These are phyloP conservation scores for Neonectria punicea DNA, from an alignment of 2,329 filamentous ascomycete genomes.

Conservation along the genomic window DNA sequence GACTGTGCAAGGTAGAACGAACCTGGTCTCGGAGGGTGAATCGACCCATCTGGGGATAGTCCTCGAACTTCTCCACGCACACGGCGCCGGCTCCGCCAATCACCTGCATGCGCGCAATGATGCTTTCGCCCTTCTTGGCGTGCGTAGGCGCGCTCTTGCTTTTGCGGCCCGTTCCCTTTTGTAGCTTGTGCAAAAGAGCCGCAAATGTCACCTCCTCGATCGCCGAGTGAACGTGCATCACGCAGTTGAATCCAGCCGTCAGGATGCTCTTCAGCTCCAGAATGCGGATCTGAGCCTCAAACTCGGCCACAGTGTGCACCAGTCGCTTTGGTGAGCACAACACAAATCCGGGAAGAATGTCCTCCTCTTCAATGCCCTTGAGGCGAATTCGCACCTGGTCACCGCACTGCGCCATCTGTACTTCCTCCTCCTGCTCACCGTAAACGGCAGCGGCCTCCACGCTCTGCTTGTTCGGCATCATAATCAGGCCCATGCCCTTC, in stretches of 20 bases:
- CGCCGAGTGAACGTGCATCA: slow-evolving; percentile 95
- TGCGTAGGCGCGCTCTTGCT: slow-evolving; percentile 94
- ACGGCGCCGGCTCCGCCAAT: slow-evolving; percentile 87
- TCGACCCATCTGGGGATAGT: slow-evolving; percentile 92
- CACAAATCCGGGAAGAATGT: slow-evolving; percentile 94
- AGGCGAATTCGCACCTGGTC: slow-evolving; percentile 94
- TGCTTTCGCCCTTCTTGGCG: slow-evolving; percentile 81
- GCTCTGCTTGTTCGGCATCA: slow-evolving; percentile 94
- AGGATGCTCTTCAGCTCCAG: slow-evolving; percentile 95
- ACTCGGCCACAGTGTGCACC: slow-evolving; percentile 87
- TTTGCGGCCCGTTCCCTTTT: slow-evolving; percentile 93
- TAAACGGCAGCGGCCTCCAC: slow-evolving; percentile 88
- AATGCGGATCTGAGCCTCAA: slow-evolving; percentile 97
- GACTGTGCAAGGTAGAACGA: slow-evolving; percentile 46
- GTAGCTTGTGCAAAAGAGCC: slow-evolving; percentile 88
- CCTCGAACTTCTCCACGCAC: slow-evolving; percentile 94
- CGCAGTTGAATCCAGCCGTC: slow-evolving; percentile 95
- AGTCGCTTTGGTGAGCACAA: slow-evolving; percentile 94
- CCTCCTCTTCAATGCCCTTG: slow-evolving; percentile 96
- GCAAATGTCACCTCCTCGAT: slow-evolving; percentile 97
- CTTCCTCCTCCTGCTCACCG: slow-evolving; percentile 95
- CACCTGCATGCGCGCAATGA: slow-evolving; percentile 92
- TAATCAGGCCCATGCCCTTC: slow-evolving; percentile 84
- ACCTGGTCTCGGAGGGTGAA: slow-evolving; percentile 92
- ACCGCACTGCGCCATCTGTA: slow-evolving; percentile 83